Evolutionary conservation across 2,329 filamentous ascomycete species (phyloP).

Genomic region (Xylariaceae sp.): DNA sequence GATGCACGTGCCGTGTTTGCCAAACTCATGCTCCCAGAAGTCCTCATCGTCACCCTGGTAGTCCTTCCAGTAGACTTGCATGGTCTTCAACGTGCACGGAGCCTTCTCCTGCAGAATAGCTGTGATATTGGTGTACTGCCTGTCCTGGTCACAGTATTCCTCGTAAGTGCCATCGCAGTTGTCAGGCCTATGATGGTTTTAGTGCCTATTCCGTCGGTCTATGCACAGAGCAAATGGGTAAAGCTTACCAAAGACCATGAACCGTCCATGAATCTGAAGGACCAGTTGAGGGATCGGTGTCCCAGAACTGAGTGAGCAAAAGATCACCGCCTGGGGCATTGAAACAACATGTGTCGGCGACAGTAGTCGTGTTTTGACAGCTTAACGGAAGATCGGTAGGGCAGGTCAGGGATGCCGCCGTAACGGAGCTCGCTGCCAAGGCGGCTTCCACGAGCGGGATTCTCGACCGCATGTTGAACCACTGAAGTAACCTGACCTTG

Average conservation of each 20-base stretch:
- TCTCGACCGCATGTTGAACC: conserved; percentile 6
- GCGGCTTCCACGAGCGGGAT: conserved; percentile 5
- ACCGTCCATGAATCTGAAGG: conserved; percentile 70
- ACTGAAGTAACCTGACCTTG: too few relatives aligned
- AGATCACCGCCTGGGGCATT: conserved; percentile 68
- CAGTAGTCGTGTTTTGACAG: conserved; percentile 23
- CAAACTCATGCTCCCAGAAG: conserved; percentile 73
- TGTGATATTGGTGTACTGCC: conserved; percentile 63
- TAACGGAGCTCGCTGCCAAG: conserved; percentile 9
- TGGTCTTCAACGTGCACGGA: conserved; percentile 56
- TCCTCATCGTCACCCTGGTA: conserved; percentile 58
- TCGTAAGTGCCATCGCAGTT: conserved; percentile 69
- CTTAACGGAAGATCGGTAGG: conserved; percentile 11
- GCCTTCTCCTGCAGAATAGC: conserved; percentile 47
- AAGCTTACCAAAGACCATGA: conserved; percentile 57
- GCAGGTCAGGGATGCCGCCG: conserved; percentile 7
- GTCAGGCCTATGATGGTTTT: conserved; percentile 39
- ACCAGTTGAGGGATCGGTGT: conserved; percentile 59
- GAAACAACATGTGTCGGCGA: conserved; percentile 66
- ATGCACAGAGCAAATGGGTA: not conserved
- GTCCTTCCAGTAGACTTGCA: conserved; percentile 70
- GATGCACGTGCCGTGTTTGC: conserved; percentile 70
- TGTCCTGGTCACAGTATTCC: conserved; percentile 57
- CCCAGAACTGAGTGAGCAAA: conserved; percentile 76
- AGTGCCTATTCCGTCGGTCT: not conserved